Base-by-base conservation (phyloP, 2,329 filamentous ascomycete genomes). In the Neofusicoccum ribis region DNA sequence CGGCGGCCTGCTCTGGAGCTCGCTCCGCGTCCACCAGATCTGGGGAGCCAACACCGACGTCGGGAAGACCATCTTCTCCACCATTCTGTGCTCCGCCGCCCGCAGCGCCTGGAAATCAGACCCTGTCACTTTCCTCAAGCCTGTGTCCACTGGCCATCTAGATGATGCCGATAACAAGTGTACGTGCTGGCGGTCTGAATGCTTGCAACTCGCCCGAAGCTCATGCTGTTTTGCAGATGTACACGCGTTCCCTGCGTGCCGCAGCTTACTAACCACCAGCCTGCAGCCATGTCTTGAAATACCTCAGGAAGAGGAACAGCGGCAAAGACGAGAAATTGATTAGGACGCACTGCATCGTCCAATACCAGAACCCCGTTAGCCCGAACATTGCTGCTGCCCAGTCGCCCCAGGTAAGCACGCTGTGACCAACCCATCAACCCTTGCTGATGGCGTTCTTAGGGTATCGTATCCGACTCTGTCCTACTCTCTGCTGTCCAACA, bases 41-140 rank as follows among this genome's bases (percentile, higher is more conserved):
- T 96, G 91, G 72, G 92, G 92, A 34, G 90, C 92, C 52, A 95
- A 94, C 71, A 95, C 92, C 0, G 87, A 91, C 69, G 91, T 95
- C 31, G 92, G 92, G 68, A 96, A 96, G 81, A 96, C 92, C 0
- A 86, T 96, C 37, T 85, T 93, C 65, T 89, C 90, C 1, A 92
- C 91, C 0, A 77, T 92, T 12, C 81, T 96, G 3, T 90, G 87
- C 74, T 88, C 86, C 67, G 85, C 89, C 8, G 83, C 88, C 3
- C 79, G 78, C 43, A 11, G 11, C 12, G 11, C 6, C 6, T 80
- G 78, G 31, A 77, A 78, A 44, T 80, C 81, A 20, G 82, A 84
- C 51, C 77, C 79, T 20, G 83, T 88, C 1, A 82, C 84, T 11
- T 96, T 91, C 74, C 74, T 96, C 63, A 96, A 96, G 75, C 92